Evolutionary conservation across 306 rosid species (phyloP).

Genomic region (Trifolium pratense): DNA sequence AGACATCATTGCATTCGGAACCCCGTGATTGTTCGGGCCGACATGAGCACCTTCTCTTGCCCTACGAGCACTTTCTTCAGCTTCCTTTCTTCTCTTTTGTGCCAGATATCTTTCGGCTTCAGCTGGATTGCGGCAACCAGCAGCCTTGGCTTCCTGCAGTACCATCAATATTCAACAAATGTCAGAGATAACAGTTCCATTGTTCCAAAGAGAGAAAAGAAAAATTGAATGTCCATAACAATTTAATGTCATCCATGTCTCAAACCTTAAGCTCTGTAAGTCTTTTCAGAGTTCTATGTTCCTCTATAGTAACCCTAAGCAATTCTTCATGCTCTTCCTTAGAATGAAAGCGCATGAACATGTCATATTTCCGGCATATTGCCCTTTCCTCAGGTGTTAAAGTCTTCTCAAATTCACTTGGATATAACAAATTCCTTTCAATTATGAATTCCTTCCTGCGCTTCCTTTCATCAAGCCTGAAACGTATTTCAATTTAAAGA

Average conservation of each 20-base stretch:
- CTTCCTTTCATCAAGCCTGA: conserved; percentile 96
- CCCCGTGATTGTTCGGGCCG: conserved; percentile 72
- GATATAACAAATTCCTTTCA: conserved; percentile 78
- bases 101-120: conserved; percentile 77
- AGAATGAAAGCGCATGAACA: conserved; percentile 87
- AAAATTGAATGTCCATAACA: background rate
- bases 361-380: conserved; percentile 72
- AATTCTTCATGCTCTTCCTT: conserved; percentile 87
- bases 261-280: conserved; percentile 89
- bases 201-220: background rate
- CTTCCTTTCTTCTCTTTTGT: conserved; percentile 69
- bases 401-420: conserved; percentile 80
- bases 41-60: conserved; percentile 62
- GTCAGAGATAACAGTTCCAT: background rate
- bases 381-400: conserved; percentile 75
- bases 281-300: conserved; percentile 72
- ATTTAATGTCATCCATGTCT: conserved; percentile 13
- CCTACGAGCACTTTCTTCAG: conserved; percentile 66
- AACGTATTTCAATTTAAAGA: conserved; percentile 38
- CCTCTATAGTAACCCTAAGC: conserved; percentile 61
- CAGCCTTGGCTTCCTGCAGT: conserved; percentile 77
- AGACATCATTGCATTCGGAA: conserved; percentile 63
- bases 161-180: conserved; percentile 27
- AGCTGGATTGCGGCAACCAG: conserved; percentile 74
- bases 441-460: conserved; percentile 88